phyloP scores from a whole-genome alignment of 78 protist species.

The Creolimax fragrantissima region DNA sequence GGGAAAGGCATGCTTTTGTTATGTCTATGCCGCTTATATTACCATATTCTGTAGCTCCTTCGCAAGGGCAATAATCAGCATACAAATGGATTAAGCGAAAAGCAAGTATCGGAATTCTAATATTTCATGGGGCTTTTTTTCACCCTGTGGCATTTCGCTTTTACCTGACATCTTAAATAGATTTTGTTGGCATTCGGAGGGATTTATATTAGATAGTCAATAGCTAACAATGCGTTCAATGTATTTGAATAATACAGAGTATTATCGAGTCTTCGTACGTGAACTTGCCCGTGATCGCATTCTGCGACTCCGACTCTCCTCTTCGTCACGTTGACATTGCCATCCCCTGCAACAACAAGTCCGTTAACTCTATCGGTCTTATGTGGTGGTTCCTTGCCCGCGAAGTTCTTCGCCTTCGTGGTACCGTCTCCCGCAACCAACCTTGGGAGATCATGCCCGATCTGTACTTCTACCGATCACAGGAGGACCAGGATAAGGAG shows the following conservation, averaged over 20 bases:
- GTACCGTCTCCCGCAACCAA: conserved; percentile 71
- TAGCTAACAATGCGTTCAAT: not conserved
- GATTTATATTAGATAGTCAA: too few relatives aligned
- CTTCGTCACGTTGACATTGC: conserved; percentile 89
- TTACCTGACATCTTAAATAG: not conserved
- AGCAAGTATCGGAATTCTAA: not conserved
- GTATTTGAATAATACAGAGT: conserved; percentile 38
- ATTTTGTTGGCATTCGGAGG: too few relatives aligned
- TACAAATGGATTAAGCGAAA: not conserved
- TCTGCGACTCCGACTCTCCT: conserved; percentile 95
- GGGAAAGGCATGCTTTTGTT: too few relatives aligned
- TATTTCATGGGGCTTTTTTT: not conserved
- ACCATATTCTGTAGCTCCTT: not conserved
- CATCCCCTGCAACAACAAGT: conserved; percentile 99
- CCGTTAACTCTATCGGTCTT: conserved; percentile 81
- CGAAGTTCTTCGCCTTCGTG: conserved; percentile 96
- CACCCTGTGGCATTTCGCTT: not conserved
- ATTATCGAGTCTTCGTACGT: conserved; percentile 90
- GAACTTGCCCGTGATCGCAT: conserved; percentile 97
- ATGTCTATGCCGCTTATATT: not conserved
- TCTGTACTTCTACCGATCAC: conserved; percentile 90
- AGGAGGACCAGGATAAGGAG: conserved; percentile 70
- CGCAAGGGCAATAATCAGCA: not conserved
- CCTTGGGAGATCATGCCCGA: conserved; percentile 93
- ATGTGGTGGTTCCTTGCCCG: conserved; percentile 98